These are phyloP conservation scores for Pelargonium nanum DNA, from an alignment of 345 rosid genomes.

Conservation along the genomic window DNA sequence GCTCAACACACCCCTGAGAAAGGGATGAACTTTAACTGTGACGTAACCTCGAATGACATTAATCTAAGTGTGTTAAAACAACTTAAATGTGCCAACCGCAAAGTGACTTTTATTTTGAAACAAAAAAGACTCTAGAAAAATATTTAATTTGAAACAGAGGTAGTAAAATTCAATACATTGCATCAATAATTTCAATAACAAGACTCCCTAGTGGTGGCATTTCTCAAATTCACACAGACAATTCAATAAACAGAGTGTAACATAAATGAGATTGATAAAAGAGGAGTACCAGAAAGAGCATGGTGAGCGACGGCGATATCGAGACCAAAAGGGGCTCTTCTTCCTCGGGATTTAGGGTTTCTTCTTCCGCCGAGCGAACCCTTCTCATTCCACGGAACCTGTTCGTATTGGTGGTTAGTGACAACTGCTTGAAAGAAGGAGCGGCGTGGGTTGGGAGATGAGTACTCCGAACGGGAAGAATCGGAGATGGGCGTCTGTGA, in stretches of 20 bases:
- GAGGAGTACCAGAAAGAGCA: conserved; percentile 59
- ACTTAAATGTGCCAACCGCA: too few species aligned
- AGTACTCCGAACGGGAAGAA: neutral
- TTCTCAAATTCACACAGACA: neutral
- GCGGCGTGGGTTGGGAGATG: neutral
- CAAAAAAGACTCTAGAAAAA: too few species aligned
- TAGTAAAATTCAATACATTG: too few species aligned
- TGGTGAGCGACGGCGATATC: conserved; percentile 84
- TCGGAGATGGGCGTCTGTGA: neutral
- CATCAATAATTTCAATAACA: too few species aligned
- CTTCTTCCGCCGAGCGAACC: conserved; percentile 49
- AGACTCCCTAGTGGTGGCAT: too few species aligned
- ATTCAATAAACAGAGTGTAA: neutral
- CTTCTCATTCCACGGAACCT: conserved; percentile 12
- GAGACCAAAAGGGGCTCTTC: conserved; percentile 56
- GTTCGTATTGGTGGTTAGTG: conserved; percentile 8
- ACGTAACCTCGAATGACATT: too few species aligned
- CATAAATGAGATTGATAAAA: neutral
- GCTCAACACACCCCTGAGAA: too few species aligned
- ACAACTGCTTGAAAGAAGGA: conserved; percentile 14
- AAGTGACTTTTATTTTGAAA: too few species aligned
- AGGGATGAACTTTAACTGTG: too few species aligned
- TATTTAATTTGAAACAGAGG: too few species aligned
- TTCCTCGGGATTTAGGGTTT: conserved; percentile 27
- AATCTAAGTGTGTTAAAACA: too few species aligned